Conservation (phyloP, 208 protist species). For the Phytomonas sp. region DNA sequence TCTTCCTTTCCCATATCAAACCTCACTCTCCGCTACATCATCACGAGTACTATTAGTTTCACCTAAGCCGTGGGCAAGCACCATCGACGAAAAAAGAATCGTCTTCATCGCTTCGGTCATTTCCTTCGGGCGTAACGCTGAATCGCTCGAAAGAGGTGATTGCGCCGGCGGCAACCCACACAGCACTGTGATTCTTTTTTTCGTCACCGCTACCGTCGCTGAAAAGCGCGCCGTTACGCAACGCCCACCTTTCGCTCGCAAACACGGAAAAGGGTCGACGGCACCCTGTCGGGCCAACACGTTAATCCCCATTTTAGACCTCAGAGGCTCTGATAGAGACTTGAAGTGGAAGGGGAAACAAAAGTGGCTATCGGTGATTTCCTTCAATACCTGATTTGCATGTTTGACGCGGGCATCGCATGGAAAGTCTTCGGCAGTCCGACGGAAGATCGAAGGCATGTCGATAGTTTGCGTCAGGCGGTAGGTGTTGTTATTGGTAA, state of each 20-base stretch:
- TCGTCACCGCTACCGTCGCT: conserved; percentile 67
- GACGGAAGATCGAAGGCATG: conserved; percentile 52
- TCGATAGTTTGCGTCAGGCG: conserved; percentile 33
- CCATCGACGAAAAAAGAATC: conserved; percentile 25
- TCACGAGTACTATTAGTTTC: neutral
- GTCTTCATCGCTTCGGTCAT: conserved; percentile 17
- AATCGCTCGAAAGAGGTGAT: conserved; percentile 20
- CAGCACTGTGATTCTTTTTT: conserved; percentile 61
- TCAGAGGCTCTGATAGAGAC: conserved; percentile 47
- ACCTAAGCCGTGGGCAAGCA: conserved; percentile 12
- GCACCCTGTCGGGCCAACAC: conserved; percentile 52
- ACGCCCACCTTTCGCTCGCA: conserved; percentile 45
- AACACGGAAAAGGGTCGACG: conserved; percentile 49
- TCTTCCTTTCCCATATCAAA: neutral
- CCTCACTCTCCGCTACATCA: neutral
- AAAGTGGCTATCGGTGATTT: conserved; percentile 53
- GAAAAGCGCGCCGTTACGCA: conserved; percentile 71
- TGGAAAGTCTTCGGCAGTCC: conserved; percentile 49
- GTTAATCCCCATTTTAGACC: conserved; percentile 51
- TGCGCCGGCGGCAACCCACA: conserved; percentile 52
- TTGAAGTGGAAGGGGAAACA: conserved; percentile 84
- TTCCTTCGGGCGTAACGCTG: conserved; percentile 16
- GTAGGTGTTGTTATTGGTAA: conserved; percentile 57
- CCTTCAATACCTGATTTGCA: conserved; percentile 42
- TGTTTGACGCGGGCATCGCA: conserved; percentile 50